Percentiles rank a stretch among this genome's conserved stretches.
phyloP scores from a whole-genome alignment of 169 alveolate genomes.

The Eimeria praecox region DNA sequence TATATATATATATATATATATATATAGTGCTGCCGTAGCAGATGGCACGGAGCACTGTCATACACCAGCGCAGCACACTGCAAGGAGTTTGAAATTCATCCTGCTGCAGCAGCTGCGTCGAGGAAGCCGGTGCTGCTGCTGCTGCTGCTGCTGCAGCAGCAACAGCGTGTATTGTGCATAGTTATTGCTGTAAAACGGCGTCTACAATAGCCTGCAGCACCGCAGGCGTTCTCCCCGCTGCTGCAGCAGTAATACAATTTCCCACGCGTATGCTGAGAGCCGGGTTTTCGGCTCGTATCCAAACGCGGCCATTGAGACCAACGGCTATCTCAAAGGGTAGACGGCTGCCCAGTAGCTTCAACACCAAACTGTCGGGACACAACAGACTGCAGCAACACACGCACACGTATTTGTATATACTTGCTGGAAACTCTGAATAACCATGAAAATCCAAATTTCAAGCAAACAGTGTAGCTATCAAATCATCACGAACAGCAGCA shows the following conservation, averaged over 20 bases:
- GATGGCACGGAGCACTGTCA: background rate
- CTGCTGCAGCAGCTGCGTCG: background rate
- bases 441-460: background rate
- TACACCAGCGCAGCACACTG: background rate
- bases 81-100: background rate
- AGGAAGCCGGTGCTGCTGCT: background rate
- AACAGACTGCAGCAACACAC: slow-evolving; percentile 48
- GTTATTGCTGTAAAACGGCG: slow-evolving; percentile 53
- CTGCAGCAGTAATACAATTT: slow-evolving; percentile 62
- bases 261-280: slow-evolving; percentile 62
- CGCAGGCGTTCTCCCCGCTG: slow-evolving; percentile 61
- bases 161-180: background rate
- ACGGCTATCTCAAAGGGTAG: slow-evolving; percentile 65
- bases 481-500: background rate
- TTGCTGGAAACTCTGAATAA: background rate
- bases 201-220: slow-evolving; percentile 75
- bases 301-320: slow-evolving; percentile 73
- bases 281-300: slow-evolving; percentile 56
- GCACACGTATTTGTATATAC: background rate
- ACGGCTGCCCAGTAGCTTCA: slow-evolving; percentile 60
- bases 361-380: slow-evolving; percentile 63
- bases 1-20: too few relatives aligned
- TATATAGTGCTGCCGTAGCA: too few relatives aligned
- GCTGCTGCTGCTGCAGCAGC: background rate
- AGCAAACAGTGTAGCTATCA: background rate